These are phyloP conservation scores for Fraxinus platypoda DNA, from an alignment of 305 asterid genomes.

Conservation along the genomic window DNA sequence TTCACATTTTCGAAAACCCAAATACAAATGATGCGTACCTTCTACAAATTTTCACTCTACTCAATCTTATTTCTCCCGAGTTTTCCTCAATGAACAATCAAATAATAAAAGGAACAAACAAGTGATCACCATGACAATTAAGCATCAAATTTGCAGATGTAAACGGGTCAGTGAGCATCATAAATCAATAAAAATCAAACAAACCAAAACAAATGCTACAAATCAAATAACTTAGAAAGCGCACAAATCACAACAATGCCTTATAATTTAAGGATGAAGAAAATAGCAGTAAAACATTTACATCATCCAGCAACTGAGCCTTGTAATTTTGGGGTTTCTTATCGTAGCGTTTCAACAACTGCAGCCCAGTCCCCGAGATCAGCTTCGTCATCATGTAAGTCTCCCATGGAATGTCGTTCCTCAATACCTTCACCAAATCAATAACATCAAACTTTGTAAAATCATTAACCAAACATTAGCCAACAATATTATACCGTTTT, in stretches of 20 bases:
- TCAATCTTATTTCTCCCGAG: not conserved
- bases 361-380: conserved; percentile 81
- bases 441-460: not conserved
- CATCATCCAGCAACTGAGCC: conserved; percentile 87
- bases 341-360: conserved; percentile 83
- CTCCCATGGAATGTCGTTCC: conserved; percentile 95
- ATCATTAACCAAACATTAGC: not conserved
- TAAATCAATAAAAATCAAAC: not conserved
- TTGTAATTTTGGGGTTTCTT: conserved; percentile 70
- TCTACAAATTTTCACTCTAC: not conserved
- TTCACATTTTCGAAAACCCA: not conserved
- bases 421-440: conserved; percentile 58
- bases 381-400: conserved; percentile 79
- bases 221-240: not conserved
- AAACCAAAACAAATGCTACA: not conserved
- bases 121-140: not conserved
- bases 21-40: not conserved
- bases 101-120: not conserved
- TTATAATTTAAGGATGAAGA: not conserved
- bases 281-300: conserved; percentile 26
- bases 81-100: not conserved
- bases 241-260: not conserved
- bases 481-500: not conserved
- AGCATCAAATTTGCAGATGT: not conserved
- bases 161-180: not conserved